A percentile compares a stretch with the other conserved stretches of the same genome.
phyloP scores from a whole-genome alignment of 73 alveolate genomes.

The Symbiodinium natans region DNA sequence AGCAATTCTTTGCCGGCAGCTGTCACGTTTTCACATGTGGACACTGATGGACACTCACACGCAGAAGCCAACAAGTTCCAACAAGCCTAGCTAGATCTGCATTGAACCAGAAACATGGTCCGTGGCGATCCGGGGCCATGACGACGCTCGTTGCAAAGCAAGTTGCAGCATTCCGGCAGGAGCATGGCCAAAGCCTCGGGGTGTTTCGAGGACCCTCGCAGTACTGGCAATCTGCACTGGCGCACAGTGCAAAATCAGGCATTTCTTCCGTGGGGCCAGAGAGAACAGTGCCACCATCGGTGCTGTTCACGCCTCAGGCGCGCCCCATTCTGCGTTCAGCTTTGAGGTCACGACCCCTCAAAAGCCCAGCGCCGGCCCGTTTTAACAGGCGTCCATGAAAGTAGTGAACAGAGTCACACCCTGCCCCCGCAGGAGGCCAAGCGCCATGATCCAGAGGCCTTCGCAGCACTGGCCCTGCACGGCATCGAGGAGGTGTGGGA shows the following conservation, averaged over 20 bases:
- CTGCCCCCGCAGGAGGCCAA: conserved; percentile 50
- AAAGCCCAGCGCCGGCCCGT: too few species aligned
- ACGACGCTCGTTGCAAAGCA: conserved; percentile 84
- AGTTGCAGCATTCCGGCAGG: conserved; percentile 57
- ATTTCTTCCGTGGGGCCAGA: conserved; percentile 31
- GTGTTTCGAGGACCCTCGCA: neutral
- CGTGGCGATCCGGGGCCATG: too few species aligned
- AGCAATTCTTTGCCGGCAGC: too few species aligned
- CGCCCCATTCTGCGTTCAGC: neutral
- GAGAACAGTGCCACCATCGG: conserved; percentile 37
- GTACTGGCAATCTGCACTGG: neutral
- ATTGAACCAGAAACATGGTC: too few species aligned
- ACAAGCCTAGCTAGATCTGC: too few species aligned
- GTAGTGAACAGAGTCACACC: too few species aligned
- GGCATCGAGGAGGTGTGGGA: conserved; percentile 19
- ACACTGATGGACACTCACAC: too few species aligned
- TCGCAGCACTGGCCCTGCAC: conserved; percentile 55
- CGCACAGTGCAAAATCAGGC: neutral
- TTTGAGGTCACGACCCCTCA: neutral
- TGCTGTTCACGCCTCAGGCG: conserved; percentile 41
- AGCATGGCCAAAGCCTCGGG: conserved; percentile 42
- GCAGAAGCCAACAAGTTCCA: too few species aligned
- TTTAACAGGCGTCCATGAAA: too few species aligned
- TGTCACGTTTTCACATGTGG: too few species aligned
- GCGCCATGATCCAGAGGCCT: conserved; percentile 32